Conservation (phyloP, 768 basidiomycete species). For the Crassisporium funariophilum region DNA sequence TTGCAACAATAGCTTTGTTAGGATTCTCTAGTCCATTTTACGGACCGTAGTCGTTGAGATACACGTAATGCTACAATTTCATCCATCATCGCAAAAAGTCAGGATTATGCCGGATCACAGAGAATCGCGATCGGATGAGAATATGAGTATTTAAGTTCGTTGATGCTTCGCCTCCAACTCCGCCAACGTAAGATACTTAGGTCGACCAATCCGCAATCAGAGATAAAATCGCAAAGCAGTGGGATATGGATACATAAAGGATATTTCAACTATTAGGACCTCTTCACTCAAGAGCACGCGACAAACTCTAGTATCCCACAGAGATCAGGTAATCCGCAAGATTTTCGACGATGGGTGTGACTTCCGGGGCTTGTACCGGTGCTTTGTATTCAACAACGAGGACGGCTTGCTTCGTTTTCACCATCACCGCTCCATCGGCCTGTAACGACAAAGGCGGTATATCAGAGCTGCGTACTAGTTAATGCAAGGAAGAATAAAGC, state of each 20-base stretch:
- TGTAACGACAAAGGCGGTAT: slow-evolving; percentile 28
- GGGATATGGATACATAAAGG: too few species aligned
- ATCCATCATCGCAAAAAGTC: too few species aligned
- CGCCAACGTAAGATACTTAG: too few species aligned
- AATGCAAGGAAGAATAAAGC: slow-evolving; percentile 1
- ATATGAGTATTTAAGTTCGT: too few species aligned
- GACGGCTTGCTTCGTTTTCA: slow-evolving; percentile 85
- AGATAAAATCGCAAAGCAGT: too few species aligned
- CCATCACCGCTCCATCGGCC: slow-evolving; percentile 74
- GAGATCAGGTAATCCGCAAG: slow-evolving; percentile 80
- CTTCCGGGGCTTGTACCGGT: slow-evolving; percentile 68
- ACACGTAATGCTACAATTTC: too few species aligned
- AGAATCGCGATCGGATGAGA: too few species aligned
- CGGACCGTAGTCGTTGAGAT: not conserved
- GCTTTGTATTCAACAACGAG: slow-evolving; percentile 74
- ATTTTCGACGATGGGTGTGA: slow-evolving; percentile 61
- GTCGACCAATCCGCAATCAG: too few species aligned
- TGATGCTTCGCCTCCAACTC: too few species aligned
- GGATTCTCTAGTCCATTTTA: slow-evolving; percentile 38
- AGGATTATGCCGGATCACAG: too few species aligned
- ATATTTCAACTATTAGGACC: too few species aligned
- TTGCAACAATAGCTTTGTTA: slow-evolving; percentile 68
- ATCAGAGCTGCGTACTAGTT: not conserved
- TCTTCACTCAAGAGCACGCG: too few species aligned
- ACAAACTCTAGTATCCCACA: slow-evolving; percentile 55